Base-by-base conservation (phyloP, 2,329 filamentous ascomycete species). In the Piedraia hortae region DNA sequence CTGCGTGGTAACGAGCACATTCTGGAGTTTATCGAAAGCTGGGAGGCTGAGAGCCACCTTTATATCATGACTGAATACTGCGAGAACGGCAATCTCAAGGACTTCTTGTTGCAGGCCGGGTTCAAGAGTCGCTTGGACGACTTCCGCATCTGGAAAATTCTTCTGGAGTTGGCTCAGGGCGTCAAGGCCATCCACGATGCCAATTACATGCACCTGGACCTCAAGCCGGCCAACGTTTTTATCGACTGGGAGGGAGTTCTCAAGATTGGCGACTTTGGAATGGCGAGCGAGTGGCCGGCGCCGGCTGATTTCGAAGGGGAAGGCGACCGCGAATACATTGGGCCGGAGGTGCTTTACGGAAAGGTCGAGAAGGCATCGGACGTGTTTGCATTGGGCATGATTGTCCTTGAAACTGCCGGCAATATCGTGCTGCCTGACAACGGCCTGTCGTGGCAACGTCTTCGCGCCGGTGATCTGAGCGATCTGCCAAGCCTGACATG, bases 61-160 rank as follows among this genome's bases (percentile, higher is more conserved):
- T 97, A 91, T 49, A 93, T 97, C 28, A 82, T 93, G 50, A 93
- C 82, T 0, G 85, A 97, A 40, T 93, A 69, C 41, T 97, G 85
- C 38, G 80, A 91, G 42, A 77, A 90, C 41, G 85, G 85, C 9
- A 89, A 75, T 28, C 52, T 97, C 19, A 72, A 88, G 41, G 59
- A 65, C 9, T 97, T 93, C 41, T 56, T 97, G 14, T 59, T 63
- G n/a, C 62, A 71, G 26, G 64, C 77, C 28, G 85, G 85, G 12
- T 59, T 69, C 28, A 77, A 73, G 41, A 80, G 77, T 20, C 63
- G 82, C 34, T 50, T 97, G 32, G 85, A 97, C 45, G 85, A 93
- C 43, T 97, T 97, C 48, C 64, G 85, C 29, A 91, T 93, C 44
- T 97, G 85, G 77, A 97, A 97, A 51, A 82, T 93, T 26, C 52